Percentiles rank a stretch among this genome's conserved stretches.
Conservation (phyloP, 2,329 filamentous ascomycete genomes). For the Xylaria sp. region DNA sequence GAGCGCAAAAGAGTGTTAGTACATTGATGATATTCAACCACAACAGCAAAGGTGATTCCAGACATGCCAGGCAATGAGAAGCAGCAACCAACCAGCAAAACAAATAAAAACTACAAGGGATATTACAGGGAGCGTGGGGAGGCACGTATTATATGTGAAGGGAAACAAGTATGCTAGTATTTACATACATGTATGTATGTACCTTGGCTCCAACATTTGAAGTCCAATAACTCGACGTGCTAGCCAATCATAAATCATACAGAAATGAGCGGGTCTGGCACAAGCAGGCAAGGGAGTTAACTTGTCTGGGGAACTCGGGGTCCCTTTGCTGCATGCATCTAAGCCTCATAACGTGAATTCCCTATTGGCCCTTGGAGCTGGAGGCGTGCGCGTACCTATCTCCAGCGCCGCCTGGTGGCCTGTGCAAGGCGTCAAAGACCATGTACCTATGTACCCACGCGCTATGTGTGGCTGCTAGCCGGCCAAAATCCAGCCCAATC, state of each 20-base stretch:
- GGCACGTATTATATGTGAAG: background rate
- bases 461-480: slow-evolving; percentile 14
- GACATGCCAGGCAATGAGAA: too few species aligned
- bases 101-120: too few species aligned
- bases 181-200: too few species aligned
- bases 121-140: too few species aligned
- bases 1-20: background rate
- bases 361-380: slow-evolving; percentile 28
- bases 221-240: background rate
- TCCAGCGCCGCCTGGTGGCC: slow-evolving; percentile 19
- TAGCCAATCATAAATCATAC: slow-evolving; percentile 37
- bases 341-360: slow-evolving; percentile 33
- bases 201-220: background rate
- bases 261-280: background rate
- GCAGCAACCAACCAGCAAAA: too few species aligned
- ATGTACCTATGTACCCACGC: background rate
- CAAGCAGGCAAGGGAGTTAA: slow-evolving; percentile 5
- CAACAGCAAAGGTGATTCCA: too few species aligned
- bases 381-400: slow-evolving; percentile 17
- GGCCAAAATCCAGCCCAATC: slow-evolving; percentile 38
- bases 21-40: too few species aligned
- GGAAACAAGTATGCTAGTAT: background rate
- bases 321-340: slow-evolving; percentile 29
- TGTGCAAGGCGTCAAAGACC: slow-evolving; percentile 16
- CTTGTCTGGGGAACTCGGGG: slow-evolving; percentile 29